Conservation (phyloP, 2,329 filamentous ascomycete species). For the Pyricularia grisea region DNA sequence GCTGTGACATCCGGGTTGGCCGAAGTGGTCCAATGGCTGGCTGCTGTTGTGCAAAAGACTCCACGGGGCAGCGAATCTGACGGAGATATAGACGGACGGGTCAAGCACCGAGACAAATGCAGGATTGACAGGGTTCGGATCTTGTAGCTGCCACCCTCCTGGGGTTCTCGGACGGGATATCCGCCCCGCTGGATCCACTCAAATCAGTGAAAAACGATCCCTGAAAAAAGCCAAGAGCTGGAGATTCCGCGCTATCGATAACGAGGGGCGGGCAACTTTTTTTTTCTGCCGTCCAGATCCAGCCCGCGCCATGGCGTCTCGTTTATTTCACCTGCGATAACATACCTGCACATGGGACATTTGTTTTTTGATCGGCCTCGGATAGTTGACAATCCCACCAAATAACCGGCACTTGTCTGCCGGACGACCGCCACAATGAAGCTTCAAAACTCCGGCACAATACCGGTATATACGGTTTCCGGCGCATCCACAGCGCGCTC, state of each 20-base stretch:
- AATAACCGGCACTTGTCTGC: neutral
- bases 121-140: neutral
- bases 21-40: neutral
- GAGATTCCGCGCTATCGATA: slow-evolving; percentile 4
- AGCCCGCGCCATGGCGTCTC: neutral
- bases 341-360: neutral
- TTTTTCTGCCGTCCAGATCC: neutral
- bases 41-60: neutral
- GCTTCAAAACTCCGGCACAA: slow-evolving; percentile 13
- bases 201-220: neutral
- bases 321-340: neutral
- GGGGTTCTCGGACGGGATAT: neutral
- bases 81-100: neutral
- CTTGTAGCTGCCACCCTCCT: neutral
- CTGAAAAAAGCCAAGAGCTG: neutral
- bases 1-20: neutral
- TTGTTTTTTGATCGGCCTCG: neutral
- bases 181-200: neutral
- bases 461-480: slow-evolving; percentile 68
- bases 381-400: neutral
- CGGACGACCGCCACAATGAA: slow-evolving; percentile 10
- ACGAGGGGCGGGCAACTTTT: neutral
- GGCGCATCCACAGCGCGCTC: slow-evolving; percentile 81
- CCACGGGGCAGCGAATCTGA: neutral
- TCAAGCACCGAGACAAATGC: neutral